Percentiles rank a stretch among this genome's conserved stretches.
phyloP scores from a whole-genome alignment of 768 basidiomycete species.

The Xerocomellus intermedius region DNA sequence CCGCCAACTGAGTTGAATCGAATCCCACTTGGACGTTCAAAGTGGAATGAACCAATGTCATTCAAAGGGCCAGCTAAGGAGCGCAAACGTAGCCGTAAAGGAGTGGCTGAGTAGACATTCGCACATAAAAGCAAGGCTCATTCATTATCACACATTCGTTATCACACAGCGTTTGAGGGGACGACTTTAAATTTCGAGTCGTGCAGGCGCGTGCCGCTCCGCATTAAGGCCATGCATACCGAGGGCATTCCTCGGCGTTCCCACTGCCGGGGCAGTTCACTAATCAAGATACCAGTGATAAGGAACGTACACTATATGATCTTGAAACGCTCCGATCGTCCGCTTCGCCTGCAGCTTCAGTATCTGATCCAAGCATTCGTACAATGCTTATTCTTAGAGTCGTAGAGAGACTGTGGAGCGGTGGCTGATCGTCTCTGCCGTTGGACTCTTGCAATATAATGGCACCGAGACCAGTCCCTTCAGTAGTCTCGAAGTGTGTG shows the following conservation, averaged over 20 bases:
- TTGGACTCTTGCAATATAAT: neutral
- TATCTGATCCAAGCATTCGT: neutral
- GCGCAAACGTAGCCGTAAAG: neutral
- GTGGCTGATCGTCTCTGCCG: neutral
- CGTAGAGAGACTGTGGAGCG: neutral
- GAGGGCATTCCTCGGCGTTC: neutral
- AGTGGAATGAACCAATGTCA: neutral
- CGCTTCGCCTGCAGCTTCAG: neutral
- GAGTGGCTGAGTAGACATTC: neutral
- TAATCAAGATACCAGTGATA: neutral
- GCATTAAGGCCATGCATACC: neutral
- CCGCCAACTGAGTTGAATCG: neutral
- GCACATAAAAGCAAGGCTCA: neutral
- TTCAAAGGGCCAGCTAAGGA: neutral
- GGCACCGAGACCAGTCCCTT: too few species aligned
- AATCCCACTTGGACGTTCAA: neutral
- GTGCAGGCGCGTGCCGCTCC: neutral
- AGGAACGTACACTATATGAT: neutral
- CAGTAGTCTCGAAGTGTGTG: too few species aligned
- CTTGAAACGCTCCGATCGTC: neutral
- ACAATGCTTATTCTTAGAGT: neutral
- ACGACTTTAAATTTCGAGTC: neutral
- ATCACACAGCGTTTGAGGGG: neutral
- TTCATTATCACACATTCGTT: neutral
- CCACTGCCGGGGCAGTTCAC: neutral